phyloP scores from a whole-genome alignment of 345 rosid genomes.

The Populus simonii region DNA sequence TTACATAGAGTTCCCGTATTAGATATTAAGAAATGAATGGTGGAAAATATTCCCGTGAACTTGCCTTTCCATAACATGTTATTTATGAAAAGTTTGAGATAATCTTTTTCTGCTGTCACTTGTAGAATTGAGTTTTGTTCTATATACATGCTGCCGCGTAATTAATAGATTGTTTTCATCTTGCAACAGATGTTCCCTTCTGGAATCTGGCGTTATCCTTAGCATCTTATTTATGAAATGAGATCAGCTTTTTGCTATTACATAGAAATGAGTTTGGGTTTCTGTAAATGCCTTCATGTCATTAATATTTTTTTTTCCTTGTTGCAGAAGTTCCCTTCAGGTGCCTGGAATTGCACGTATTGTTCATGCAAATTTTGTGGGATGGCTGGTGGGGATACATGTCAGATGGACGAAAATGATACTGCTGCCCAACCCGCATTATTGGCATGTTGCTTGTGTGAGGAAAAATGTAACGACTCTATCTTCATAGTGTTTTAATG shows the following conservation, averaged over 20 bases:
- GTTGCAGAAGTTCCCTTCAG: slow-evolving; percentile 77
- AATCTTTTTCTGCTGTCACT: background rate
- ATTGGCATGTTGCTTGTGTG: slow-evolving; percentile 56
- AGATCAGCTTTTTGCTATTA: background rate
- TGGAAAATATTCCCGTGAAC: background rate
- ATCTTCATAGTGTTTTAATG: slow-evolving; percentile 1
- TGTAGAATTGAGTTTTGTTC: background rate
- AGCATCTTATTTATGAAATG: background rate
- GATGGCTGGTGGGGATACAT: slow-evolving; percentile 34
- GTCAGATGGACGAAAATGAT: slow-evolving; percentile 26
- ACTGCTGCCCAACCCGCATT: slow-evolving; percentile 27
- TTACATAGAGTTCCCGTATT: background rate
- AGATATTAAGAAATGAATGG: background rate
- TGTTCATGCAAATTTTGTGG: slow-evolving; percentile 91
- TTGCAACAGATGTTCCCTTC: slow-evolving; percentile 66
- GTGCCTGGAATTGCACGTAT: slow-evolving; percentile 80
- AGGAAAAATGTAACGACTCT: slow-evolving; percentile 69
- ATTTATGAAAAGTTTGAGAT: background rate
- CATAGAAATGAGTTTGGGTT: background rate
- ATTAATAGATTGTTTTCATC: slow-evolving; percentile 15
- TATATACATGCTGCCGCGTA: background rate
- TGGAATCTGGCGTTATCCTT: slow-evolving; percentile 67
- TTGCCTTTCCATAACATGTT: background rate
- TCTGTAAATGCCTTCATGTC: background rate
- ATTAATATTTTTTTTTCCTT: slow-evolving; percentile 13